A percentile compares a stretch with the other conserved stretches of the same genome.
Evolutionary conservation across 1,284 basidiomycete species (phyloP).

Genomic region (Puccinia coronata): DNA sequence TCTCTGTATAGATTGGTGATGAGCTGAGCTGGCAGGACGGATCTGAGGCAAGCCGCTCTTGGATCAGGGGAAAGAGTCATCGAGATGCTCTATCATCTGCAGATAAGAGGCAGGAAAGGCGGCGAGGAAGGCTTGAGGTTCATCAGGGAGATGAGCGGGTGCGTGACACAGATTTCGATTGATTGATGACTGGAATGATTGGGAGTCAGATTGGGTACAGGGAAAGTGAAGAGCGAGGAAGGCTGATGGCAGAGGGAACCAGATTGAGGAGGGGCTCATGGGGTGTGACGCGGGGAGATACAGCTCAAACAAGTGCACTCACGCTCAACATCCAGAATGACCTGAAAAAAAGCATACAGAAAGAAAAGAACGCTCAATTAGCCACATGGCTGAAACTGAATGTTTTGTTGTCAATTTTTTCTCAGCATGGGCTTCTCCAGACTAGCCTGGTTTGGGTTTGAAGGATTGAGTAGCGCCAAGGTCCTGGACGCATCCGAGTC

Average conservation of each 20-base stretch:
- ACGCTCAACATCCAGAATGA: conserved; percentile 71
- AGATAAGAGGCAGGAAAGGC: conserved; percentile 93
- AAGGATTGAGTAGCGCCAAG: conserved; percentile 10
- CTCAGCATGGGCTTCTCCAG: not conserved
- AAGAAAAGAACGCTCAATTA: too few species aligned
- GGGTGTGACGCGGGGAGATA: conserved; percentile 62
- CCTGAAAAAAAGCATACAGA: too few species aligned
- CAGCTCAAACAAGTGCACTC: conserved; percentile 92
- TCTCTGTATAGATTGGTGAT: conserved; percentile 49
- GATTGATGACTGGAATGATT: conserved; percentile 57
- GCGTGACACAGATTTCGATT: conserved; percentile 44
- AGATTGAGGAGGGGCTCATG: conserved; percentile 52
- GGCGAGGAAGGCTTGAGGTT: conserved; percentile 83
- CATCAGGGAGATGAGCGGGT: conserved; percentile 58
- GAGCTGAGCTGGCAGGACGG: conserved; percentile 44
- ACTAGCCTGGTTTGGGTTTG: conserved; percentile 45
- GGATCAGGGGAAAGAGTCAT: conserved; percentile 83
- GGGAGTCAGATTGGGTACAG: conserved; percentile 51
- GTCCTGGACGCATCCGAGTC: not conserved
- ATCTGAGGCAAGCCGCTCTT: conserved; percentile 65
- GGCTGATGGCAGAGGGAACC: conserved; percentile 70
- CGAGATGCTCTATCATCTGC: conserved; percentile 80
- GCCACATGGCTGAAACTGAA: too few species aligned
- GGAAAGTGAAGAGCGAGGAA: conserved; percentile 59
- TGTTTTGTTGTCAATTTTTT: not conserved